A percentile compares a stretch with the other conserved stretches of the same genome.
phyloP scores from a whole-genome alignment of 139 green algal species.

The Yamagishiella unicocca region DNA sequence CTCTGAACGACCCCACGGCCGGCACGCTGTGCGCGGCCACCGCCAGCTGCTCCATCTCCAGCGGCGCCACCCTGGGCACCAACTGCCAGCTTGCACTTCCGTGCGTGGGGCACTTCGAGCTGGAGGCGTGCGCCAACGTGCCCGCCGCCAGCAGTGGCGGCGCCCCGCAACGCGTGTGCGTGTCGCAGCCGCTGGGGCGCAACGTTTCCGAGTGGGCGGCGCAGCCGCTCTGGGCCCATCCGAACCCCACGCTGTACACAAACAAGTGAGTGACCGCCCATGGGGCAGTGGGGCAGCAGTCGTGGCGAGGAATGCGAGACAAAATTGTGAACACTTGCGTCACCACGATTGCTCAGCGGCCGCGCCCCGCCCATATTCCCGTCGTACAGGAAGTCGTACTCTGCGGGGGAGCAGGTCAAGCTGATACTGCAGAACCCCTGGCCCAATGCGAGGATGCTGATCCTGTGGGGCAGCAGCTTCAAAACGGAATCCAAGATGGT shows the following conservation, averaged over 20 bases:
- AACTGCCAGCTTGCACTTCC: slow-evolving; percentile 59
- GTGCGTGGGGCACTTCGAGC: slow-evolving; percentile 55
- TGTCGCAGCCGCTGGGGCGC: not conserved
- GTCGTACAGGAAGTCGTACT: slow-evolving; percentile 15
- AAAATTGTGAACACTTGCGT: not conserved
- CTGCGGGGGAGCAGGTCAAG: not conserved
- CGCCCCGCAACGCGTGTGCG: not conserved
- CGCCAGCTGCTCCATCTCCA: not conserved
- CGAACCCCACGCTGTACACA: not conserved
- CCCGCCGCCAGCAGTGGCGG: not conserved
- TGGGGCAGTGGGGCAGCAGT: not conserved
- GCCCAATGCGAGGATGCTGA: slow-evolving; percentile 38
- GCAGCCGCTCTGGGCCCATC: slow-evolving; percentile 3
- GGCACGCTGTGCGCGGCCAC: not conserved
- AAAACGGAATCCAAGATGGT: too few relatives aligned
- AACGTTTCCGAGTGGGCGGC: slow-evolving; percentile 50
- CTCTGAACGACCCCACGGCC: not conserved
- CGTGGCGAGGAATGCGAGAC: not conserved
- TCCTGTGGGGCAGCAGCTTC: slow-evolving; percentile 58
- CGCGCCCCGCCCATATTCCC: not conserved
- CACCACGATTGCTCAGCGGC: not conserved
- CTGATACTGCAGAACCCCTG: slow-evolving; percentile 56
- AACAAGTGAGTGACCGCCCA: slow-evolving; percentile 38
- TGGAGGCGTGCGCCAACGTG: slow-evolving; percentile 40
- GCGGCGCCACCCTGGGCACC: not conserved